phyloP scores from a whole-genome alignment of 2,329 filamentous ascomycete species.

The Paraphaeosphaeria minitans region DNA sequence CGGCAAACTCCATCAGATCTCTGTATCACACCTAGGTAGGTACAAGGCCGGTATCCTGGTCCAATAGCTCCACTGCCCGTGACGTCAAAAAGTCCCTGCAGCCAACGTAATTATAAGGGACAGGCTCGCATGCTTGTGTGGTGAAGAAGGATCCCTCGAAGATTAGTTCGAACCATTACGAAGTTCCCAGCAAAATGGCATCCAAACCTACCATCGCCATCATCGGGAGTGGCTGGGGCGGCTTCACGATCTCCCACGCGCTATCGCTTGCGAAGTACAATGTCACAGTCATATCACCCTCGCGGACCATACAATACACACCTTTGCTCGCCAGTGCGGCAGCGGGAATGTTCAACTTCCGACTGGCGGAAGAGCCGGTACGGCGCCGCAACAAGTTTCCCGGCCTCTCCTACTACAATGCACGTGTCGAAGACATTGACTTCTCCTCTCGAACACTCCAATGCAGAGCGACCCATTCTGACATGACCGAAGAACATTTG shows the following conservation, averaged over 20 bases:
- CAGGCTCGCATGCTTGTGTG: too few relatives aligned
- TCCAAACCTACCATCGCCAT: conserved; percentile 3
- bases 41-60: neutral
- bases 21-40: neutral
- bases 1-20: neutral
- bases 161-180: neutral
- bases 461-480: neutral
- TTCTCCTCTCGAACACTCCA: neutral
- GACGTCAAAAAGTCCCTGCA: conserved; percentile 3
- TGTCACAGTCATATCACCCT: conserved; percentile 5
- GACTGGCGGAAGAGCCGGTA: conserved; percentile 4
- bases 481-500: neutral
- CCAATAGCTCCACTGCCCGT: neutral
- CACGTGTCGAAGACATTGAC: conserved; percentile 2
- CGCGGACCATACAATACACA: conserved; percentile 6
- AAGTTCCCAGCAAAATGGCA: neutral
- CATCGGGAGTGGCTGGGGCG: conserved; percentile 2
- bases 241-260: conserved; percentile 2
- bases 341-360: conserved; percentile 8
- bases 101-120: conserved; percentile 1
- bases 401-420: conserved; percentile 7
- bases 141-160: neutral
- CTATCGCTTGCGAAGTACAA: conserved; percentile 7
- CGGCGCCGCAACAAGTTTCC: conserved; percentile 4
- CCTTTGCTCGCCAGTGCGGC: conserved; percentile 1